These are phyloP conservation scores for Acanthamoeba healyi DNA, from an alignment of 208 protist genomes.

Conservation along the genomic window DNA sequence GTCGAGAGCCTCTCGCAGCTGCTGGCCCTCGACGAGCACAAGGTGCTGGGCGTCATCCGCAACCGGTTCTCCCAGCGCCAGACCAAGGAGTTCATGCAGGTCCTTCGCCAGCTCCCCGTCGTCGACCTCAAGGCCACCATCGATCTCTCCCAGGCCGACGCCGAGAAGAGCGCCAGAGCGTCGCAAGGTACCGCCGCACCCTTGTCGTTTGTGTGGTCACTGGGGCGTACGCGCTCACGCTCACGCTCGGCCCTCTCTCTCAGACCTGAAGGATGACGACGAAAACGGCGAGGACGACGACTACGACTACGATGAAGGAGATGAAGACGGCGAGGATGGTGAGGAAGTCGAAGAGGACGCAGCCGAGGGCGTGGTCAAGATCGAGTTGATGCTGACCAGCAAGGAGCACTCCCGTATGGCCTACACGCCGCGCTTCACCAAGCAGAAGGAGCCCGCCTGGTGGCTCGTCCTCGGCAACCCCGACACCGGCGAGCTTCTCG, in stretches of 20 bases:
- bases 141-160: neutral
- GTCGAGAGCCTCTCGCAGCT: conserved; percentile 67
- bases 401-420: conserved; percentile 42
- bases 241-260: no score
- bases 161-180: no score
- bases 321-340: neutral
- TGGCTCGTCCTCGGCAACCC: conserved; percentile 71
- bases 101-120: conserved; percentile 47
- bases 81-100: conserved; percentile 17
- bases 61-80: neutral
- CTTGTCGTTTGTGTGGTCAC: no score
- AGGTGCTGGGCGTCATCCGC: neutral
- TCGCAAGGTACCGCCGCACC: no score
- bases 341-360: neutral
- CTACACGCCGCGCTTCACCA: conserved; percentile 72
- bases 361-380: conserved; percentile 49
- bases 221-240: no score
- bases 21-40: conserved; percentile 69
- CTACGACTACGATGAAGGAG: neutral
- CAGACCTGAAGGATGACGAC: neutral
- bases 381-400: conserved; percentile 51
- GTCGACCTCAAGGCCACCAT: conserved; percentile 26
- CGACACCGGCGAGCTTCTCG: conserved; percentile 44
- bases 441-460: conserved; percentile 74
- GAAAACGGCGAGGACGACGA: neutral